A percentile compares a stretch with the other conserved stretches of the same genome.
Evolutionary conservation across 306 rosid species (phyloP).

Genomic region (Vigna trinervia): DNA sequence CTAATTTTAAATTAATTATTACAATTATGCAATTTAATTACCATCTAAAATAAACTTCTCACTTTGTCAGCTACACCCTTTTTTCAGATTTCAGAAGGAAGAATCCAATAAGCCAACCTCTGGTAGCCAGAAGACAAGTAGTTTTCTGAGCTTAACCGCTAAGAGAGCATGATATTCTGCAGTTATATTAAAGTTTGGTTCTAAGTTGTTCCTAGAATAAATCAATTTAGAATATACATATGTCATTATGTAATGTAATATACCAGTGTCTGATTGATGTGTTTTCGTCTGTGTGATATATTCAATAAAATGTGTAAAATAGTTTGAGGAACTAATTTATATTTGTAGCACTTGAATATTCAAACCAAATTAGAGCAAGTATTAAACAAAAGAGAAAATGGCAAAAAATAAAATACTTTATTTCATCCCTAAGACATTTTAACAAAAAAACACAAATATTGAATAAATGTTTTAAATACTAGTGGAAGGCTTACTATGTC

Average conservation of each 20-base stretch:
- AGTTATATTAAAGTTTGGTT: background rate
- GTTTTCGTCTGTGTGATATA: background rate
- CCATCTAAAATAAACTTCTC: background rate
- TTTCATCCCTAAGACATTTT: no score
- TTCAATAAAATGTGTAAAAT: background rate
- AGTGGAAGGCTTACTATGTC: no score
- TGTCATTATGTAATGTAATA: background rate
- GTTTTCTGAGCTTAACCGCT: background rate
- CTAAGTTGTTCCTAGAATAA: background rate
- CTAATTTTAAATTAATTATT: background rate
- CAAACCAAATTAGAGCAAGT: no score
- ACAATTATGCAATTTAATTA: background rate
- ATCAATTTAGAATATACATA: background rate
- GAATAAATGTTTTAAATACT: no score
- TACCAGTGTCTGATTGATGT: background rate
- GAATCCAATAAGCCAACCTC: background rate
- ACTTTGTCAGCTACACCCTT: background rate
- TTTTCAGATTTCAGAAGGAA: background rate
- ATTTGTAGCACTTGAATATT: no score
- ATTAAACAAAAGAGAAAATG: no score
- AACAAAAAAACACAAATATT: no score
- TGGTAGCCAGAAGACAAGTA: background rate
- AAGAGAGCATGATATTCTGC: background rate
- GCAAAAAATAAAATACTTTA: no score
- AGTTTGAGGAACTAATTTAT: background rate